These are phyloP conservation scores for Boletus subcaerulescens DNA, from an alignment of 768 basidiomycete species.

Conservation along the genomic window DNA sequence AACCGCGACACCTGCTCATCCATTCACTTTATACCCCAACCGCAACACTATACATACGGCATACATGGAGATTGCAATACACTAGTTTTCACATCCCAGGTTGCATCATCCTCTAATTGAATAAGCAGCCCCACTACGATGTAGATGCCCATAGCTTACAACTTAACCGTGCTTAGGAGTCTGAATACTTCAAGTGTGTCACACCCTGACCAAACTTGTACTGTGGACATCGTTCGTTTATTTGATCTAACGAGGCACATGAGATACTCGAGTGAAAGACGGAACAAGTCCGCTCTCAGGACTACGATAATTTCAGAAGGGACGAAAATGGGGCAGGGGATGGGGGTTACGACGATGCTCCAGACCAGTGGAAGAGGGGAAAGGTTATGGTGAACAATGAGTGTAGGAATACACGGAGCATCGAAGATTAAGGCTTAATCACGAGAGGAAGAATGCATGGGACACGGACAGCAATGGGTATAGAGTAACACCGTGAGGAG, in stretches of 20 bases:
- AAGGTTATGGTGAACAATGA: slow-evolving; percentile 21
- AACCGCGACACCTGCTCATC: too few species aligned
- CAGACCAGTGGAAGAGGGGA: slow-evolving; percentile 44
- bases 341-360: slow-evolving; percentile 54
- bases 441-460: background rate
- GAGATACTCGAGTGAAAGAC: slow-evolving; percentile 3
- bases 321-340: slow-evolving; percentile 1
- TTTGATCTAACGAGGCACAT: slow-evolving; percentile 8
- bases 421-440: slow-evolving; percentile 37
- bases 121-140: too few species aligned
- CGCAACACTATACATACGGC: too few species aligned
- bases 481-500: slow-evolving; percentile 1
- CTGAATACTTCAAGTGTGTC: too few species aligned
- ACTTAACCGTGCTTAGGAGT: too few species aligned
- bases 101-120: too few species aligned
- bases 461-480: background rate
- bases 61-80: too few species aligned
- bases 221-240: background rate
- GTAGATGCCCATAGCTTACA: too few species aligned
- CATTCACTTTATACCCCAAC: too few species aligned
- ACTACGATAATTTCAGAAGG: background rate
- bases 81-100: too few species aligned
- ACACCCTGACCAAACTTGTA: too few species aligned
- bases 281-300: background rate
- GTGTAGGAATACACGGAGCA: slow-evolving; percentile 38